Evolutionary conservation across 306 rosid genomes (phyloP), one percentile per base, ranked within the genome.

Genomic region (Corylus heterophylla): DNA sequence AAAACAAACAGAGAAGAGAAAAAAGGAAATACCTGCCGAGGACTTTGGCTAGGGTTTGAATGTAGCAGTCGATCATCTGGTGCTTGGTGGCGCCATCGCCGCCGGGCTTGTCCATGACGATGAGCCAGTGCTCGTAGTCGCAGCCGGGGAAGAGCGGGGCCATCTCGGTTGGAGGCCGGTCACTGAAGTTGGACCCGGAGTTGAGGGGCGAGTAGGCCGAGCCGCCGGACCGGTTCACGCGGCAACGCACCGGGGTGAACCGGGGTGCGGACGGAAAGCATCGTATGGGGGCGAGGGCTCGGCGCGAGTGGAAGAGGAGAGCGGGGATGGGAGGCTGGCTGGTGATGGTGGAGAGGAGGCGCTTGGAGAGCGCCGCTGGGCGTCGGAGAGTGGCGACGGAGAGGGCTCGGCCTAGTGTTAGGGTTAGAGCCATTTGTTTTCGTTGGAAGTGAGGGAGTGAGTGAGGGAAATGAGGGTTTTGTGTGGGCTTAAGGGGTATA

Each of bases 61-160:
- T 25, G 44, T 96, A 93, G 63, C 91, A 89, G 51, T 93, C 92
- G 49, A 96, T 96, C 97, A 96, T 96, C 75, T 91, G 89, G 64
- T 96, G 87, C 81, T 96, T 96, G 44, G 85, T 69, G 31, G 97
- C 96, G 4, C 85, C 91, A 42, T 89, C 94, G 0, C 99, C 99
- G 0, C 97, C 98, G 16, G 99, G 99, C 75, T 91, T 87, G 7
- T 96, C 99, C 90, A 96, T 93, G 29, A 96, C 92, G 31, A 96
- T 96, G 75, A 96, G 98, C 97, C 96, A 96, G 86, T 96, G 99
- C 80, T 93, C 78, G 78, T 96, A 96, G 74, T 96, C 99, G 29
- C 99, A 96, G 1, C 98, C 99, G 0, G 98, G 98, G 84, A 96
- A 96, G 3, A 96, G 96, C 0, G 99, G 98, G 0, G 98, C 98